A percentile compares a stretch with the other conserved stretches of the same genome.
Evolutionary conservation across 768 basidiomycete species (phyloP).

Genomic region (Termitomyces sp.): DNA sequence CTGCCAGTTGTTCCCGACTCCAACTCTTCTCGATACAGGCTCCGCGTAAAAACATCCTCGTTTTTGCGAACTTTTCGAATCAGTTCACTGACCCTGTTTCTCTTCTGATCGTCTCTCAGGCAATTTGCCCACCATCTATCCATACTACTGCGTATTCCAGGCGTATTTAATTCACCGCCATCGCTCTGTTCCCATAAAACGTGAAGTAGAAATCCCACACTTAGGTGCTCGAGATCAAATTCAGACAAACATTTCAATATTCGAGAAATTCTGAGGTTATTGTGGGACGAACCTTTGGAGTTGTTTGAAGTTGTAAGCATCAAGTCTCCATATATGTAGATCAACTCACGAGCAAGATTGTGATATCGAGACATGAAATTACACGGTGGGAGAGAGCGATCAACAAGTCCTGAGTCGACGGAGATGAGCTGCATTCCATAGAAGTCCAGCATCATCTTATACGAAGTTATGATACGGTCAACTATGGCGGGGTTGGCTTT

Average conservation of each 20-base stretch:
- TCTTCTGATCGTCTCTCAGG: conserved; percentile 56
- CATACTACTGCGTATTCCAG: conserved; percentile 56
- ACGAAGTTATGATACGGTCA: conserved; percentile 53
- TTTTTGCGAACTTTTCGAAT: conserved; percentile 48
- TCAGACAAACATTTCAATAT: conserved; percentile 76
- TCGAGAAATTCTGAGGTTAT: conserved; percentile 73
- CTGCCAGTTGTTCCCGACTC: conserved; percentile 13
- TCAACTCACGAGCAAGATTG: conserved; percentile 63
- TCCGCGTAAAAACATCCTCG: conserved; percentile 50
- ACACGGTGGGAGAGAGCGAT: conserved; percentile 44
- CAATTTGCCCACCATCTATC: conserved; percentile 80
- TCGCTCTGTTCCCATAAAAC: conserved; percentile 70
- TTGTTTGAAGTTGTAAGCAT: not conserved
- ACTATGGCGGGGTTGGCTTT: conserved; percentile 45
- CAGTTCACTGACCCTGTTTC: conserved; percentile 48
- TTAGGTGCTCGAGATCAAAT: conserved; percentile 60
- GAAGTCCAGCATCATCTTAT: conserved; percentile 75
- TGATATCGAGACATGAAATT: conserved; percentile 53
- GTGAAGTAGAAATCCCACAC: conserved; percentile 65
- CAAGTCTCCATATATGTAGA: not conserved
- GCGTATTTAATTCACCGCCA: conserved; percentile 44
- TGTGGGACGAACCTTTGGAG: conserved; percentile 60
- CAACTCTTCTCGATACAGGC: conserved; percentile 45
- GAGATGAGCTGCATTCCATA: conserved; percentile 71
- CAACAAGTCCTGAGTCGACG: conserved; percentile 54